Evolutionary conservation across 1,284 basidiomycete species (phyloP).

Genomic region (Melampsora larici-populina): DNA sequence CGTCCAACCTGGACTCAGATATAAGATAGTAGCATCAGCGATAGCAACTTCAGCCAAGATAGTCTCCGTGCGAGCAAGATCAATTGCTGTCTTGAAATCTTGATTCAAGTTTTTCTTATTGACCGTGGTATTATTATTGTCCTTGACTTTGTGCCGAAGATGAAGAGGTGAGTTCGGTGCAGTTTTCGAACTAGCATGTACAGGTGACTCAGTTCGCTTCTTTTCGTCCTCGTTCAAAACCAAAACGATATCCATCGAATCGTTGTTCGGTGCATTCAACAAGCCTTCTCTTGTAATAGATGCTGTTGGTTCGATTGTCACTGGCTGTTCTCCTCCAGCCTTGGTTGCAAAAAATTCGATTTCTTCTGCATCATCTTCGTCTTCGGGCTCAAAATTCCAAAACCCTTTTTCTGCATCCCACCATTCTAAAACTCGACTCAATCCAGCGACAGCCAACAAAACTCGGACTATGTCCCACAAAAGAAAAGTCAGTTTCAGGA

Average conservation of each 20-base stretch:
- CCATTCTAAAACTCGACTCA: conserved; percentile 97
- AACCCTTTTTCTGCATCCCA: conserved; percentile 99
- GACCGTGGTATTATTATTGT: background rate
- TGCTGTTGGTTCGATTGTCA: conserved; percentile 31
- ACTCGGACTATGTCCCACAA: conserved; percentile 52
- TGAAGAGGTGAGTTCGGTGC: conserved; percentile 25
- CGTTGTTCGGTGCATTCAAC: background rate
- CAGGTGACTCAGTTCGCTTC: background rate
- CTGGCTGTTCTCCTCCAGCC: conserved; percentile 63
- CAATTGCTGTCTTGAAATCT: conserved; percentile 76
- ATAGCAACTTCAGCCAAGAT: conserved; percentile 92
- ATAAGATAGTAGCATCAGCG: conserved; percentile 79
- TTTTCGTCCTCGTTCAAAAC: background rate
- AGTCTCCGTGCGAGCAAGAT: conserved; percentile 88
- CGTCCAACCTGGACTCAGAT: conserved; percentile 92
- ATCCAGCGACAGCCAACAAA: conserved; percentile 88
- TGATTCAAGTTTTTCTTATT: conserved; percentile 62
- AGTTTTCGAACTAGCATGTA: conserved; percentile 6
- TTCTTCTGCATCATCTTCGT: conserved; percentile 64
- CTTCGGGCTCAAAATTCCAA: conserved; percentile 92
- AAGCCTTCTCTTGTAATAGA: background rate
- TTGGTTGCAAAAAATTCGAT: conserved; percentile 84
- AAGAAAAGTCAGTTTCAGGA: background rate
- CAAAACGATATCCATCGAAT: conserved; percentile 49
- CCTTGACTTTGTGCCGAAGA: background rate